Evolutionary conservation across 129 eudicot genomes (phyloP).

Genomic region (Calendula officinalis): DNA sequence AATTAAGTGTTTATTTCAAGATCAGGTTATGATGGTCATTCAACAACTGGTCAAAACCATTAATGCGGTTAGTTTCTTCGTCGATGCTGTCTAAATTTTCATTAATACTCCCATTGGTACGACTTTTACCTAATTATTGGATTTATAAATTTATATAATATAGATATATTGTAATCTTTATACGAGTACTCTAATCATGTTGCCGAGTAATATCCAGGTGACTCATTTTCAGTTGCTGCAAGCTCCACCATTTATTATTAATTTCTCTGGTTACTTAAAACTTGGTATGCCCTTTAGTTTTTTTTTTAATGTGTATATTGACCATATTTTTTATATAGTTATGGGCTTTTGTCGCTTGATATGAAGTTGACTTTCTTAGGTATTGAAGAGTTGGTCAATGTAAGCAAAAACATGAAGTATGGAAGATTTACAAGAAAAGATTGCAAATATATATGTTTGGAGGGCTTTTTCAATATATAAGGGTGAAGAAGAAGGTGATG

Average conservation of each 20-base stretch:
- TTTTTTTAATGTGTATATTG: constrained; percentile 5
- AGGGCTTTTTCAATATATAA: constrained; percentile 93
- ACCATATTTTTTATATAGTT: constrained; percentile 1
- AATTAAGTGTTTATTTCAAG: too few relatives aligned
- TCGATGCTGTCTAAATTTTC: constrained; percentile 86
- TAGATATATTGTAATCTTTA: constrained; percentile 1
- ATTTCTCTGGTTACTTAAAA: constrained; percentile 74
- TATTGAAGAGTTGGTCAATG: constrained; percentile 38
- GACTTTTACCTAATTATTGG: constrained; percentile 14
- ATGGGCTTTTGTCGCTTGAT: not conserved
- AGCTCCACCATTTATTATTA: constrained; percentile 67
- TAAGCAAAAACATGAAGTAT: constrained; percentile 27
- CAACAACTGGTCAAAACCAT: constrained; percentile 64
- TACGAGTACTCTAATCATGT: not conserved
- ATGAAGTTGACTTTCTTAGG: constrained; percentile 37
- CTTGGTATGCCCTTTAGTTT: constrained; percentile 58
- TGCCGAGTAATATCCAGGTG: constrained; percentile 79
- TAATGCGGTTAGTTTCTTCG: constrained; percentile 42
- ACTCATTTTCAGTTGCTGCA: constrained; percentile 83
- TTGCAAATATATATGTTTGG: constrained; percentile 70
- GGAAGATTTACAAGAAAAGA: constrained; percentile 44
- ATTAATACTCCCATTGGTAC: constrained; percentile 84
- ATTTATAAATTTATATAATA: not conserved
- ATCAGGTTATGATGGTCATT: constrained; percentile 76
- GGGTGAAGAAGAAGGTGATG: constrained; percentile 86